Evolutionary conservation across 768 basidiomycete genomes (phyloP), one percentile per base, ranked within the genome.

Genomic region (Rubroboletus pulcherrimus): DNA sequence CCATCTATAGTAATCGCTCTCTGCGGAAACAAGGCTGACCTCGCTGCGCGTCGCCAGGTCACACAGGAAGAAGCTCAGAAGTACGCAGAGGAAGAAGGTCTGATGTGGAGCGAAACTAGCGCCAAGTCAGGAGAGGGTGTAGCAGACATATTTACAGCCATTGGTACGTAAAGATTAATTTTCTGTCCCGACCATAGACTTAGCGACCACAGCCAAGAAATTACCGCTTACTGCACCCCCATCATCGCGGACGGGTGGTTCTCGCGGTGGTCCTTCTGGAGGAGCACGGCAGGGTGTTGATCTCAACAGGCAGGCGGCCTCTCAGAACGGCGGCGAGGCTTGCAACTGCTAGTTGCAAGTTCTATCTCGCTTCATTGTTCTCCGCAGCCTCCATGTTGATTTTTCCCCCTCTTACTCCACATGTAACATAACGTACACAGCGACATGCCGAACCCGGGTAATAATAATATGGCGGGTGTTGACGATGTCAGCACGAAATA

Each of bases 1-100:
- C 95, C 96, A 7, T 91, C 88, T 42, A 98, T 97, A 78, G 84
- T 96, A 64, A 96, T 98, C 70, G 90, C 93, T 39, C 85, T 98
- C 35, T 96, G 93, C 56, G 96, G 96, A 46, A 98, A 98, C 81
- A 98, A 98, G 75, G 74, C 85, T 30, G 96, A 98, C 74, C 77
- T 98, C 26, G 78, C 84, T 39, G 88, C 87, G 9, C 86, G 90
- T 58, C 84, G 92, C 63, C 91, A 93, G 71, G 90, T 93, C 4
- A 77, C 89, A 19, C 80, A 89, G 63, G 93, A 93, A 62, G 93
- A 94, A 67, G 93, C 93, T 5, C 84, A 91, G 79, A 91, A 92
- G 74, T 95, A 91, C 65, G 93, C 93, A 0, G 85, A 92, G 49
- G 91, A 93, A 71, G 92, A 96, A 74, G 91, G 92, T 43, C 72